Conservation (phyloP, 1,284 basidiomycete species). For the Rhodotorula sp. region DNA sequence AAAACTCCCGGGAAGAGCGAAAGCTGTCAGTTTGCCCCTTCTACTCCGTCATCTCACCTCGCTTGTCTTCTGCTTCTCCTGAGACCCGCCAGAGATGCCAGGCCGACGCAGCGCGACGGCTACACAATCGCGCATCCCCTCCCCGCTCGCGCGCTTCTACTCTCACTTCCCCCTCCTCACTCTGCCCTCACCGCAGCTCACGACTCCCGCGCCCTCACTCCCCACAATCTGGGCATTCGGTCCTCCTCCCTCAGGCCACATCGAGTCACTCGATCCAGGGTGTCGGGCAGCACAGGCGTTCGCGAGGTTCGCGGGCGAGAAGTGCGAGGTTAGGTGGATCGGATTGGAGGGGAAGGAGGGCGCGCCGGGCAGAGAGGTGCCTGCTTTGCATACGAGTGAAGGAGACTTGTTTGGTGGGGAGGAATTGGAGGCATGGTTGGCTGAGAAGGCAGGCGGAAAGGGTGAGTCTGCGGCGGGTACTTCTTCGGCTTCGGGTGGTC, state of each 20-base stretch:
- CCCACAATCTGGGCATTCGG: constrained; percentile 31
- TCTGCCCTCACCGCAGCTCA: neutral
- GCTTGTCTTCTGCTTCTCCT: too few species aligned
- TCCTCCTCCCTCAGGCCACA: constrained; percentile 17
- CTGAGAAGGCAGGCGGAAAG: neutral
- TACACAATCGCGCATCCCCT: constrained; percentile 2
- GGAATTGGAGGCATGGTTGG: constrained; percentile 13
- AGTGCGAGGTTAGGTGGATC: constrained; percentile 11
- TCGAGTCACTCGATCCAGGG: constrained; percentile 32
- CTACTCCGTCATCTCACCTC: too few species aligned
- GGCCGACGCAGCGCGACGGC: too few species aligned
- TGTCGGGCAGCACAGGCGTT: constrained; percentile 24
- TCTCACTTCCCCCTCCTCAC: constrained; percentile 31
- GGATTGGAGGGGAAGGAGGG: constrained; percentile 9
- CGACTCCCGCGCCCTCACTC: constrained; percentile 9
- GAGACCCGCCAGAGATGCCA: too few species aligned
- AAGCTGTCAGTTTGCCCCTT: too few species aligned
- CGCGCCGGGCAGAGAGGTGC: constrained; percentile 20
- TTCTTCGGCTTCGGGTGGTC: neutral
- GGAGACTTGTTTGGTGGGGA: constrained; percentile 28
- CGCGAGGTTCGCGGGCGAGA: constrained; percentile 17
- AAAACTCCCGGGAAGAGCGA: too few species aligned
- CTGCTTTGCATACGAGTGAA: constrained; percentile 19
- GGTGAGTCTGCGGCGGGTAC: neutral
- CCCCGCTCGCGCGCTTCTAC: constrained; percentile 25